Conservation (phyloP, 768 basidiomycete species). For the Lepiota brunneoincarnata region DNA sequence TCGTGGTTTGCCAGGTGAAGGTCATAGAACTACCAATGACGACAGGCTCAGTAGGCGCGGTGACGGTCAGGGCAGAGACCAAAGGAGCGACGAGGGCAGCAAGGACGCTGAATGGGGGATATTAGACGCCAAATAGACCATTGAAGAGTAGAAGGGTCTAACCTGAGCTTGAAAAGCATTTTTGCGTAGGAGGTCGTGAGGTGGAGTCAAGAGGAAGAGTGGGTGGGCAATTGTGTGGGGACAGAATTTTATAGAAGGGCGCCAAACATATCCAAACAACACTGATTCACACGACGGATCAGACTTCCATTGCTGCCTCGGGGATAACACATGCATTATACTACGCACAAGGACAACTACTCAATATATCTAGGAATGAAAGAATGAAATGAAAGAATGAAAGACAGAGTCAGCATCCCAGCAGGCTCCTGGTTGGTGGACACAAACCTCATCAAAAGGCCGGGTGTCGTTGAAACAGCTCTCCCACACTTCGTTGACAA, state of each 20-base stretch:
- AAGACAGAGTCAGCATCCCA: slow-evolving; percentile 1
- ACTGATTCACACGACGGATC: slow-evolving; percentile 7
- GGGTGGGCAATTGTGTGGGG: slow-evolving; percentile 16
- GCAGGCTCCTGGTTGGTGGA: neutral
- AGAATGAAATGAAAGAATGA: too few relatives aligned
- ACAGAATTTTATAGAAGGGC: slow-evolving; percentile 16
- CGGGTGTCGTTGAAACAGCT: slow-evolving; percentile 94
- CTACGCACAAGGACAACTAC: neutral
- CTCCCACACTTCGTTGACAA: slow-evolving; percentile 96
- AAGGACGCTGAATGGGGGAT: slow-evolving; percentile 31
- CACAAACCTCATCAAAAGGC: slow-evolving; percentile 90
- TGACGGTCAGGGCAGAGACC: slow-evolving; percentile 47
- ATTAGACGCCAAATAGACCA: neutral
- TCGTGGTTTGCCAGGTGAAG: slow-evolving; percentile 44
- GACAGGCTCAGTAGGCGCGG: slow-evolving; percentile 29
- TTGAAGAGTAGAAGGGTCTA: slow-evolving; percentile 12
- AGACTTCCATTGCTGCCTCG: neutral
- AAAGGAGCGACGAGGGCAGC: slow-evolving; percentile 42
- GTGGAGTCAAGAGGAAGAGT: slow-evolving; percentile 19
- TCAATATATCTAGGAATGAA: slow-evolving; percentile 16
- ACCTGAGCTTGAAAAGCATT: slow-evolving; percentile 55
- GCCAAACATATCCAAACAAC: slow-evolving; percentile 12
- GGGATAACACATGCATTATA: neutral
- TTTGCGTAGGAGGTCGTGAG: slow-evolving; percentile 16
- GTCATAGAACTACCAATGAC: slow-evolving; percentile 31